phyloP scores from a whole-genome alignment of 2,329 filamentous ascomycete genomes.

The Penicillium sp. region DNA sequence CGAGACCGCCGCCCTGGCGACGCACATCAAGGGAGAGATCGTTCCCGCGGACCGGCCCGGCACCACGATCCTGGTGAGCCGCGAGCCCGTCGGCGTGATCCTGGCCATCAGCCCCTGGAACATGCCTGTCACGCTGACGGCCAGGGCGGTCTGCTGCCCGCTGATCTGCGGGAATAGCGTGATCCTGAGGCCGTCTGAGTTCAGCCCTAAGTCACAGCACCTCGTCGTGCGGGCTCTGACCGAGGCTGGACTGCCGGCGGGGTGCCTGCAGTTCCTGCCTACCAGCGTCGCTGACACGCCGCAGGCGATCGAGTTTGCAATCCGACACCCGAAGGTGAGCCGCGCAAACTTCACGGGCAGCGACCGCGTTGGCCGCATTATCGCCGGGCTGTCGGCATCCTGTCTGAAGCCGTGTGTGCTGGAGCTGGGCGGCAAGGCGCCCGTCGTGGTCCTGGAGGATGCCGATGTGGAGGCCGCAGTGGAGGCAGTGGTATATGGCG shows the following conservation, averaged over 20 bases:
- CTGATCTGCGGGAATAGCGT: slow-evolving; percentile 13
- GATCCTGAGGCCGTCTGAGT: slow-evolving; percentile 13
- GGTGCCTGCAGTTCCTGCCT: slow-evolving; percentile 8
- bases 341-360: slow-evolving; percentile 15
- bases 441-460: slow-evolving; percentile 13
- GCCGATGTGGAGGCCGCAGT: slow-evolving; percentile 14
- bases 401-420: slow-evolving; percentile 13
- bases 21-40: slow-evolving; percentile 14
- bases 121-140: slow-evolving; percentile 8
- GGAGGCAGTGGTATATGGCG: slow-evolving; percentile 10
- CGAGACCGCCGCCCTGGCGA: slow-evolving; percentile 10
- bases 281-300: slow-evolving; percentile 5
- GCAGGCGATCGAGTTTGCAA: slow-evolving; percentile 6
- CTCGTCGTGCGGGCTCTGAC: slow-evolving; percentile 12
- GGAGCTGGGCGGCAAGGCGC: slow-evolving; percentile 17
- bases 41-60: slow-evolving; percentile 8
- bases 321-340: slow-evolving; percentile 13
- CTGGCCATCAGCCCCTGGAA: slow-evolving; percentile 15
- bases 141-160: slow-evolving; percentile 3
- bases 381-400: slow-evolving; percentile 9
- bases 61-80: slow-evolving; percentile 9
- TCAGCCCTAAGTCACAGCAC: slow-evolving; percentile 14
- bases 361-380: slow-evolving; percentile 11
- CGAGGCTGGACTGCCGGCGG: slow-evolving; percentile 13
- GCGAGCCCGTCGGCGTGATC: slow-evolving; percentile 11